Evolutionary conservation across 2,329 filamentous ascomycete genomes (phyloP), one percentile per base, ranked within the genome.

Genomic region (Colletotrichum tabaci): DNA sequence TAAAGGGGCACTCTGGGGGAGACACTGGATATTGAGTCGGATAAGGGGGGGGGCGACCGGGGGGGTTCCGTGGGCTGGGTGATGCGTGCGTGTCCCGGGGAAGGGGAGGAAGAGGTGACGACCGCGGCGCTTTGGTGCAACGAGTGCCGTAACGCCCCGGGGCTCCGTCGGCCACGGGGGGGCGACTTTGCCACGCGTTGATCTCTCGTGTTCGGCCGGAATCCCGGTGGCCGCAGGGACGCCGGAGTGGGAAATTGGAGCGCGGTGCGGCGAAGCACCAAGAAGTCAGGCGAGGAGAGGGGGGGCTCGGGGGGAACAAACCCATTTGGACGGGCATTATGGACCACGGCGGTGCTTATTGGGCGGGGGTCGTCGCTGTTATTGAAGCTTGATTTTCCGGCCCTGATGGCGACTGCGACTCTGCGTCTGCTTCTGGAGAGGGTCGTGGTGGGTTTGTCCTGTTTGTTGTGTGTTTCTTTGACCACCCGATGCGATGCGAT

Each of bases 161-260:
- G 67, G 30, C 55, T 55, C 67, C 67, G 67, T 70, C 62, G 16
- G 49, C 56, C 30, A 49, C 67, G 68, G 68, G 64, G 30, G 30
- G 1, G 30, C 7, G 30, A 60, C 68, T 71, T 71, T 71, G 68
- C 68, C 68, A 71, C 68, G 35, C 64, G 67, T 50, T 71, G 67
- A 71, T 71, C 67, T 18, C 67, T 71, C 67, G 67, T 71, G 67
- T 71, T 71, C 67, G 68, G 68, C 68, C 68, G 68, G 64, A 23
- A 35, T 47, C 52, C 68, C 68, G 60, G 58, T 23, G 46, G 61
- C 35, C 44, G 30, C 60, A 56, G 42, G 46, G 44, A 26, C 55
- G 8, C 55, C 55, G 63, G 64, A n/a, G 16, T 18, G 10, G 40
- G 40, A 26, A 30, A 50, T 49, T 44, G 40, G 62, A 35, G 50